These are phyloP conservation scores for Whalleya microplaca DNA, from an alignment of 2,329 filamentous ascomycete genomes.

Conservation along the genomic window DNA sequence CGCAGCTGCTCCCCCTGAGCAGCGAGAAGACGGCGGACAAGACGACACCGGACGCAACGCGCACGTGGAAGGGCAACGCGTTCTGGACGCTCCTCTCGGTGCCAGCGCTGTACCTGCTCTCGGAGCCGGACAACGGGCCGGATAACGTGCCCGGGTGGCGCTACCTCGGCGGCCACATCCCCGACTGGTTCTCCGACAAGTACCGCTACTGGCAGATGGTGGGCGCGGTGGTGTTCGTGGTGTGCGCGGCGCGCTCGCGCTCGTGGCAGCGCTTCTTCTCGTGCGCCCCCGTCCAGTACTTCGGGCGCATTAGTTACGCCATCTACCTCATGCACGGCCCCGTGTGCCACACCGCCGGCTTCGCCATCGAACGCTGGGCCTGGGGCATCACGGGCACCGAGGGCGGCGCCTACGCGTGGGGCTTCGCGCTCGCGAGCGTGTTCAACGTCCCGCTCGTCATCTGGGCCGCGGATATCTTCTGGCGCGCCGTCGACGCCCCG, in stretches of 20 bases:
- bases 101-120: constrained; percentile 57
- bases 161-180: constrained; percentile 51
- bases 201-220: constrained; percentile 62
- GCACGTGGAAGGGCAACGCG: constrained; percentile 11
- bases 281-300: constrained; percentile 54
- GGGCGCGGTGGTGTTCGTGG: constrained; percentile 57
- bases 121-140: constrained; percentile 46
- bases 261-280: constrained; percentile 57
- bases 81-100: constrained; percentile 50
- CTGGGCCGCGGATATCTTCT: constrained; percentile 60
- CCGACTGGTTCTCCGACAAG: constrained; percentile 51
- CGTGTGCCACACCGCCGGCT: constrained; percentile 56
- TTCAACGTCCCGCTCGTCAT: constrained; percentile 56
- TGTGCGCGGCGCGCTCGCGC: constrained; percentile 50
- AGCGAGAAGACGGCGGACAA: constrained; percentile 20
- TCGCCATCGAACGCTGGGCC: constrained; percentile 52
- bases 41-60: constrained; percentile 3
- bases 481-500: constrained; percentile 58
- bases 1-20: constrained; percentile 28
- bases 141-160: constrained; percentile 55
- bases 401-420: constrained; percentile 48
- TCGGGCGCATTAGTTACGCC: constrained; percentile 64
- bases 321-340: constrained; percentile 66
- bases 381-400: constrained; percentile 53
- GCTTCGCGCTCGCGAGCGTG: constrained; percentile 50